These are phyloP conservation scores for sweet orange (Citrus sinensis) DNA, from an alignment of 345 rosid genomes.

Conservation along the genomic window DNA sequence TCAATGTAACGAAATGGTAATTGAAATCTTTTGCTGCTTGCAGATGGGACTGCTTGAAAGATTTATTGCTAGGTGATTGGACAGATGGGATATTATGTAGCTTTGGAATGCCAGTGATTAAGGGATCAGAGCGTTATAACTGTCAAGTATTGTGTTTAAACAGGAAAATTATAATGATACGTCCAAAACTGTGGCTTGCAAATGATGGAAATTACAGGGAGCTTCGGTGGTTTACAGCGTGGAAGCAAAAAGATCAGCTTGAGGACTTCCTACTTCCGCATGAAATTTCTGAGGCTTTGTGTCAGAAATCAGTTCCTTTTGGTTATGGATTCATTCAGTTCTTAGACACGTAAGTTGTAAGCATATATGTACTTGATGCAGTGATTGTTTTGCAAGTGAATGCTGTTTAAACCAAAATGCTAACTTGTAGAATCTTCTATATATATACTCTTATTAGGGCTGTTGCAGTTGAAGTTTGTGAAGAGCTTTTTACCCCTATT, in stretches of 20 bases:
- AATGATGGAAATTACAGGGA: conserved; percentile 91
- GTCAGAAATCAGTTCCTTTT: conserved; percentile 74
- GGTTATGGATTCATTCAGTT: conserved; percentile 90
- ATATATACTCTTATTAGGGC: conserved; percentile 39
- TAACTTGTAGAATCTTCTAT: neutral
- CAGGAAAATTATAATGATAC: conserved; percentile 74
- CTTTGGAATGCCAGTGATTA: conserved; percentile 87
- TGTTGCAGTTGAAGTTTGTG: conserved; percentile 95
- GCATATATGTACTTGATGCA: neutral
- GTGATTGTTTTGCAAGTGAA: neutral
- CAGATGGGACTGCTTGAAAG: conserved; percentile 97
- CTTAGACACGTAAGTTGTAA: conserved; percentile 59
- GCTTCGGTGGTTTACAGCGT: conserved; percentile 84
- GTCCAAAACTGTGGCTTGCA: conserved; percentile 95
- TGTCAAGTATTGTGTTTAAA: conserved; percentile 90
- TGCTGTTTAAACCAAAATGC: neutral
- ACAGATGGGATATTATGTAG: conserved; percentile 88
- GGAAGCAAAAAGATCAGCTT: conserved; percentile 74
- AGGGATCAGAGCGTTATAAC: conserved; percentile 90
- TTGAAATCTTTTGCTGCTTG: conserved; percentile 6
- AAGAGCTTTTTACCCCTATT: conserved; percentile 75
- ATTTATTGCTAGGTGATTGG: conserved; percentile 74
- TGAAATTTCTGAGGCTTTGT: conserved; percentile 68
- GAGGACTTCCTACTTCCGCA: conserved; percentile 73
- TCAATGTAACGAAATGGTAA: neutral